Evolutionary conservation across 176 grass and related monocot species (phyloP), one percentile per base, ranked within the genome.

Genomic region (Luzula sylvatica): DNA sequence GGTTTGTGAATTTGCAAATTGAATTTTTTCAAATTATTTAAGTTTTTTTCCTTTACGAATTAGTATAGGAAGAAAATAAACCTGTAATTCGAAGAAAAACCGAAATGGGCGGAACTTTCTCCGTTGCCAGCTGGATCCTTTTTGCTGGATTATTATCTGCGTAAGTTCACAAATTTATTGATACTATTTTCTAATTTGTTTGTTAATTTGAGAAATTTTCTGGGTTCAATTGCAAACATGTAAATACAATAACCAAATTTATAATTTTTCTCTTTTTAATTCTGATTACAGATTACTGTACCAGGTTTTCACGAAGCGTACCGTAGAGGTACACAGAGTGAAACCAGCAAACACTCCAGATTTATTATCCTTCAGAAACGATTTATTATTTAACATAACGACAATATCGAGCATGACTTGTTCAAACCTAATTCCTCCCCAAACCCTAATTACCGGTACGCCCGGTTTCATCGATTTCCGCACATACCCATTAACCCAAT

Each of bases 271-370:
- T 12, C 8, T 32, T 15, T 62, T 79, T n/a, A 29, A 38, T 9
- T 5, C 8, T 55, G 57, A 16, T 59, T 7, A 22, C 84, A 96
- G 90, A 42, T 57, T 88, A 47, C 26, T 96, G 17, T 96, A 96
- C 75, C 90, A 88, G 48, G 74, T 83, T 24, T 82, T 96, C 65
- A 53, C 76, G 5, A 89, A 65, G 23, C 74, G 50, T 20, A 82
- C 74, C 9, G 58, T 88, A 26, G 74, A 89, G 38, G 84, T 86
- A 25, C 84, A 96, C 50, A 66, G 80, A 55, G 74, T 96, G 42
- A 86, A 71, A 70, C 90, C 90, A 20, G 90, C 90, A 3, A 96
- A 88, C 27, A 86, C 84, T n/a, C 80, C 81, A 0, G 90, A 96
- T 72, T 72, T 89, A 45, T 41, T 88, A 23, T 64, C 81, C 12